Base-by-base conservation (phyloP, 2,329 filamentous ascomycete species). In the Aspergillus nomiae region DNA sequence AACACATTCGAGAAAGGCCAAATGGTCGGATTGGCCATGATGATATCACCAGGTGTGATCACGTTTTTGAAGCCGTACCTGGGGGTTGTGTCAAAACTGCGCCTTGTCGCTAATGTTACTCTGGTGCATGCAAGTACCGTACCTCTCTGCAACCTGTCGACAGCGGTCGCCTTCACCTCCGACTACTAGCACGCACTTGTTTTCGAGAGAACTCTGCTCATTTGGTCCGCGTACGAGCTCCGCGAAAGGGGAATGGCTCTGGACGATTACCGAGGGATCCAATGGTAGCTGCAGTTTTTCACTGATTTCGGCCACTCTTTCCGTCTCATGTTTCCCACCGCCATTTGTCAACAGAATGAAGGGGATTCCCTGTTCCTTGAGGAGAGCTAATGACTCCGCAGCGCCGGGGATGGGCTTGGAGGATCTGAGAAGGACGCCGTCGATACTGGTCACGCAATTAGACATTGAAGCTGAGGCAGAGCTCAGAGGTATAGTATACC, bases 301-400 rank as follows among this genome's bases (percentile, higher is more conserved):
- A 69, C 86, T 89, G 59, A 96, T 83, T 64, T 94, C 90, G 9
- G 82, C 81, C 34, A 92, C 90, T 21, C 92, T 87, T 63, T 91
- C 89, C 3, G 82, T 82, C 78, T 98, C 94, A 66, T 89, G 87
- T 73, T 90, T 92, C 62, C 95, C 95, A 48, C 95, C 95, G 70
- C 95, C 95, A 78, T 99, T 99, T 63, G 95, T 99, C 66, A 99
- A 84, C 38, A 99, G 87, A 71, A 99, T 94, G 80, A 96, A 98
- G 14, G 94, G 94, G 53, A 97, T 92, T 54, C 86, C 84, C 72
- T 93, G 85, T 54, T 85, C 80, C 69, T 93, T 88, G 24, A 98
- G 88, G 71, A 88, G 90, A 34, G 83, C 81, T 24, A 99, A 85
- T 16, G 93, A 86, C 72, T 91, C 85, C 1, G 87, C 83, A 1